Evolutionary conservation across 2,329 filamentous ascomycete genomes (phyloP).

Genomic region (Neopestalotiopsis rosae): DNA sequence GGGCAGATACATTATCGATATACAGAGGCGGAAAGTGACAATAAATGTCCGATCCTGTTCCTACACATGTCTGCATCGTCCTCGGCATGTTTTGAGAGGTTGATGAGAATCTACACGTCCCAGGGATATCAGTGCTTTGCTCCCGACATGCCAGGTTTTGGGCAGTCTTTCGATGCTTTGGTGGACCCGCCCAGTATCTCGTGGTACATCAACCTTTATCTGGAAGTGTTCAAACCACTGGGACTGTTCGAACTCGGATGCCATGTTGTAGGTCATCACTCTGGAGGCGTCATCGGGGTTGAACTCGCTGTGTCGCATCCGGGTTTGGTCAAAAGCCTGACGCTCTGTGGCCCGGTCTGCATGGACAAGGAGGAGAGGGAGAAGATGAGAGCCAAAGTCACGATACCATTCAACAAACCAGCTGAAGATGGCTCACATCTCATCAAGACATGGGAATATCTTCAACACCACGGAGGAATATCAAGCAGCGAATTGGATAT

Average conservation of each 20-base stretch:
- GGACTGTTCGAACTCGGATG: conserved; percentile 12
- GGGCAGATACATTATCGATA: conserved; percentile 25
- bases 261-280: conserved; percentile 25
- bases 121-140: conserved; percentile 24
- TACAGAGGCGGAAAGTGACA: neutral
- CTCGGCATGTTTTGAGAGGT: conserved; percentile 14
- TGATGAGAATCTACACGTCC: conserved; percentile 19
- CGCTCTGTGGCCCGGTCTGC: conserved; percentile 13
- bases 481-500: conserved; percentile 11
- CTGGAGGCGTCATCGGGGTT: conserved; percentile 22
- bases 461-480: conserved; percentile 16
- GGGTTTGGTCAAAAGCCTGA: conserved; percentile 7
- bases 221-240: conserved; percentile 6
- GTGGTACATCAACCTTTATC: conserved; percentile 22
- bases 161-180: conserved; percentile 23
- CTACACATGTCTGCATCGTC: conserved; percentile 26
- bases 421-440: conserved; percentile 14
- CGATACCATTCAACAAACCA: conserved; percentile 18
- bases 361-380: conserved; percentile 9
- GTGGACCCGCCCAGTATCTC: conserved; percentile 21
- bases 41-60: conserved; percentile 17
- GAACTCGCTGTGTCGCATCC: conserved; percentile 21
- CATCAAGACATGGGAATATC: conserved; percentile 16
- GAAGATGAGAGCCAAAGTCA: neutral
- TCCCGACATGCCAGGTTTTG: conserved; percentile 28